These are phyloP conservation scores for Thymus quinquecostatus DNA, from an alignment of 257 asterid species.

Conservation along the genomic window DNA sequence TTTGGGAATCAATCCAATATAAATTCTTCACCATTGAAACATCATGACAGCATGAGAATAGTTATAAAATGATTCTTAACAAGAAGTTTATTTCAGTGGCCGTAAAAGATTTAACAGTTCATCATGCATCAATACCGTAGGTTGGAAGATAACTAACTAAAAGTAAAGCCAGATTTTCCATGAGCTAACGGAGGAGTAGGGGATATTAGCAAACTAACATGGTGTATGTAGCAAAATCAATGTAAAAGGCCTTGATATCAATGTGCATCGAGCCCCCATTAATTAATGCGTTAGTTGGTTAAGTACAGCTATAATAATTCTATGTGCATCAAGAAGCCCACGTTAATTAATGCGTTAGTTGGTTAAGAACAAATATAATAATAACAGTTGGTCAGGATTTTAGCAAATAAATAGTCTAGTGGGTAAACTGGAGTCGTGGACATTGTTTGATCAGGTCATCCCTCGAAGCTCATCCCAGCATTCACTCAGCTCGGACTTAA, in stretches of 20 bases:
- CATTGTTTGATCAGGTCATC: slow-evolving; percentile 25
- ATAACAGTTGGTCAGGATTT: neutral
- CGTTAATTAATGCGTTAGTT: neutral
- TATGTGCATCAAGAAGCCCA: neutral
- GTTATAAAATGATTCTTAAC: neutral
- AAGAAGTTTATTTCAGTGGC: neutral
- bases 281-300: slow-evolving; percentile 1
- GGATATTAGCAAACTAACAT: neutral
- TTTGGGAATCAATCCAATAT: neutral
- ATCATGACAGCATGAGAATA: slow-evolving; percentile 3
- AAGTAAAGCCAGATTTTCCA: slow-evolving; percentile 4
- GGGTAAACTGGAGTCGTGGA: neutral
- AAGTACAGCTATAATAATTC: neutral
- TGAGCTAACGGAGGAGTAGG: neutral
- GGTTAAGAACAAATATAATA: slow-evolving; percentile 1
- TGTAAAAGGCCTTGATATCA: neutral
- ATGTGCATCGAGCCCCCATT: neutral
- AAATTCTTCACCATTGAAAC: slow-evolving; percentile 10
- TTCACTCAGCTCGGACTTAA: slow-evolving; percentile 8
- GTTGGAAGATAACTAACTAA: slow-evolving; percentile 1
- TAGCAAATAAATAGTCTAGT: neutral
- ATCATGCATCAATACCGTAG: neutral
- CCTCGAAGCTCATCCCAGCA: slow-evolving; percentile 14
- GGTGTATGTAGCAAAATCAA: neutral
- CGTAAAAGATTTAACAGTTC: neutral